Evolutionary conservation across 2,329 filamentous ascomycete genomes (phyloP).

Genomic region (Ilyonectria sp.): DNA sequence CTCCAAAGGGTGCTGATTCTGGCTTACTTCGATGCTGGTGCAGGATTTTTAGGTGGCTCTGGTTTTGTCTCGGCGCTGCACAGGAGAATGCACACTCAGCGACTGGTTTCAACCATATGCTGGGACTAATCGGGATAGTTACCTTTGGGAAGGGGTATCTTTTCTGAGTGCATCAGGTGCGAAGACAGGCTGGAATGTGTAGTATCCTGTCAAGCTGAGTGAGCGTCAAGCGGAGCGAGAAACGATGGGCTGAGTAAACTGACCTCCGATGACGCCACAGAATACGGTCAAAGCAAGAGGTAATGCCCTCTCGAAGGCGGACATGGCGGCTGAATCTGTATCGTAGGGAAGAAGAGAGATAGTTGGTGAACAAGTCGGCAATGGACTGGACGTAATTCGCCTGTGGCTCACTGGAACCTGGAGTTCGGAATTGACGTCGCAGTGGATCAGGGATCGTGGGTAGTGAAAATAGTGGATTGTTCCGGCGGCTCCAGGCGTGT

Average conservation of each 20-base stretch:
- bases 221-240: conserved; percentile 18
- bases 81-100: not conserved
- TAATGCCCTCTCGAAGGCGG: conserved; percentile 53
- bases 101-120: too few relatives aligned
- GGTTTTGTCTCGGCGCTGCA: conserved; percentile 31
- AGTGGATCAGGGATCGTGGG: conserved; percentile 19
- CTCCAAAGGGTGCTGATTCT: not conserved
- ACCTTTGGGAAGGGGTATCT: conserved; percentile 33
- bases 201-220: conserved; percentile 49
- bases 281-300: conserved; percentile 56
- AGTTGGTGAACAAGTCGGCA: not conserved
- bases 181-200: conserved; percentile 56
- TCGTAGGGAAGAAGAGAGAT: not conserved
- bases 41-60: conserved; percentile 30
- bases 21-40: conserved; percentile 28
- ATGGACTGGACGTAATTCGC: not conserved
- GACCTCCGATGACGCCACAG: conserved; percentile 56
- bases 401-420: not conserved
- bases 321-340: conserved; percentile 44
- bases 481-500: conserved; percentile 14
- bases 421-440: not conserved
- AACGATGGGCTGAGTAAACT: conserved; percentile 24
- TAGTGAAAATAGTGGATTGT: conserved; percentile 15
- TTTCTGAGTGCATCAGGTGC: conserved; percentile 41
- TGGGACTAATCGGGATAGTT: not conserved